Base-by-base conservation (phyloP, 1,139 yeast genomes). In the Debaryomycetaceae sp. region DNA sequence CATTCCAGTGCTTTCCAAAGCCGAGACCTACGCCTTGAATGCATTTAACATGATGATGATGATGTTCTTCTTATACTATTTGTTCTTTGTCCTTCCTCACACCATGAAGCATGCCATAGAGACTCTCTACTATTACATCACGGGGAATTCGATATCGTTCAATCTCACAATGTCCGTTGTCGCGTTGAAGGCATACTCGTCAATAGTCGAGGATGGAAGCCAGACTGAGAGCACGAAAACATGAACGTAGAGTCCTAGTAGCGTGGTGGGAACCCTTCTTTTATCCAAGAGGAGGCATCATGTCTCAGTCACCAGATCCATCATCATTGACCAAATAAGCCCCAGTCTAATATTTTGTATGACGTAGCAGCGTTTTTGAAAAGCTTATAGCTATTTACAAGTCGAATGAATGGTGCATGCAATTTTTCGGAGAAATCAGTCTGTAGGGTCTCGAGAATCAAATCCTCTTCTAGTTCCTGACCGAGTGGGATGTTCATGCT, bases 401-500 rank as follows among this genome's bases (percentile, higher is more conserved):
- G 22, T 11, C 34, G 36, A 14, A 38, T 13, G 3, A 68, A 72
- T 2, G 60, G 53, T 2, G 46, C 40, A 6, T 72, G 61, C 36
- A 71, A 55, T 34, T 54, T 47, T 14, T 46, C 44, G 6, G 61
- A 63, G 6, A 40, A 38, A 36, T 55, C 54, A 13, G 52, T 52
- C 2, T 43, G 9, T 33, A 45, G 46, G 43, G 60, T 44, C 36
- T 48, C 27, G 36, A 27, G 6, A 17, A 37, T 11, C 6, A 20
- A 5, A 6, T 37, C 24, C 6, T 4, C n/a, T 22, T 11, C 11
- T 6, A 20, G n/a, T 24, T 23, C 9, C 9, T 49, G 44, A 58
- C 52, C 37, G 45, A 63, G 36, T 44, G 88, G 86, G 2, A 81
- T 68, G 52, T 84, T 84, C 58, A 78, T 72, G 1, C 86, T 76